Evolutionary conservation across 2,329 filamentous ascomycete species (phyloP).

Genomic region (Colletotrichum salicis): DNA sequence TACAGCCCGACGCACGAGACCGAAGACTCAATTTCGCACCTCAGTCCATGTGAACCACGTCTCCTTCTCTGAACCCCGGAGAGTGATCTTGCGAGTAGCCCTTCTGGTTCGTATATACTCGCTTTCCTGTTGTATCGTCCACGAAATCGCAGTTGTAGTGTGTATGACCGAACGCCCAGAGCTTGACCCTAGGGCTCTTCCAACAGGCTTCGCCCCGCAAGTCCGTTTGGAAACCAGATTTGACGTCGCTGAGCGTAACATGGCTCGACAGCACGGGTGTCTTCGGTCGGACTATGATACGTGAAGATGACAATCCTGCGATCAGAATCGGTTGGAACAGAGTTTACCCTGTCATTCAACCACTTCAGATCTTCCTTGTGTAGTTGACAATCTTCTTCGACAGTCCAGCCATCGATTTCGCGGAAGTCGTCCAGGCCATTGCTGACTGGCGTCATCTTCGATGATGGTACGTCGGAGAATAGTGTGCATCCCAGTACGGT

Average conservation of each 20-base stretch:
- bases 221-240: constrained; percentile 54
- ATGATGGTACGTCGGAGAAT: constrained; percentile 56
- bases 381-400: constrained; percentile 48
- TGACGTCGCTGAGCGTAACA: constrained; percentile 43
- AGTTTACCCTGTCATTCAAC: constrained; percentile 50
- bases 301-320: constrained; percentile 51
- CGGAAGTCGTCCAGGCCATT: constrained; percentile 63
- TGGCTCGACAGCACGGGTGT: constrained; percentile 47
- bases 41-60: background rate
- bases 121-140: background rate
- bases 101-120: constrained; percentile 49
- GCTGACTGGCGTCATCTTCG: constrained; percentile 50
- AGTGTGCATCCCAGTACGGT: constrained; percentile 53
- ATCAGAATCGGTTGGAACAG: constrained; percentile 27
- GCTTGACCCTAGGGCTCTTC: constrained; percentile 46
- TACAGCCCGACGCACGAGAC: background rate
- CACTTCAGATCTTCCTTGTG: constrained; percentile 53
- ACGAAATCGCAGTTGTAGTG: constrained; percentile 55
- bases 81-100: constrained; percentile 43
- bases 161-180: constrained; percentile 61
- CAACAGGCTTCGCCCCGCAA: constrained; percentile 50
- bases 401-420: constrained; percentile 51
- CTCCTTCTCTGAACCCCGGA: background rate
- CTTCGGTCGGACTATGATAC: constrained; percentile 53
- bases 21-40: too few species aligned